Percentiles rank a stretch among this genome's conserved stretches.
Conservation (phyloP, 2,329 filamentous ascomycete genomes). For the Cadophora sp. region DNA sequence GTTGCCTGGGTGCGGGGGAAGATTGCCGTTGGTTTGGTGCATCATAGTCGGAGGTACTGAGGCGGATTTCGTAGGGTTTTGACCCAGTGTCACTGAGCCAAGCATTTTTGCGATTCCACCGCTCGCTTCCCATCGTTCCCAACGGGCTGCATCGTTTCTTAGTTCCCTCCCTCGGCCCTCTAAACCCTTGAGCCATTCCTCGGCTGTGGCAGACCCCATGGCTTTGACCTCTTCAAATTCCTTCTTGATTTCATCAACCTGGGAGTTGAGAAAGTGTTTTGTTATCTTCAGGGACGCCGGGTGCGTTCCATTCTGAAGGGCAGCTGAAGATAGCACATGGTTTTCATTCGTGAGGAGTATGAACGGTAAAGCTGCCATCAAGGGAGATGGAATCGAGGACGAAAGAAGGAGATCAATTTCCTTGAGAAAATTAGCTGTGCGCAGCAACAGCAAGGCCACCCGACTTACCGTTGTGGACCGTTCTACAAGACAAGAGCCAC, state of each 20-base stretch:
- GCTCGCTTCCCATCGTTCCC: conserved; percentile 72
- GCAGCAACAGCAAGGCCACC: neutral
- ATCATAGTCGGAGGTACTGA: neutral
- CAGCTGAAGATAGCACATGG: conserved; percentile 63
- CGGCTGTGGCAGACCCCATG: conserved; percentile 71
- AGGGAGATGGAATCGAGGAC: conserved; percentile 61
- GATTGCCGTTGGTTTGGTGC: conserved; percentile 23
- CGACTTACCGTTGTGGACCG: conserved; percentile 68
- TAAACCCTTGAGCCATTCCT: conserved; percentile 83
- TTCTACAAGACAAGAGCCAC: conserved; percentile 68
- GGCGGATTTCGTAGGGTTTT: conserved; percentile 9
- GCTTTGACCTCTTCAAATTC: conserved; percentile 69
- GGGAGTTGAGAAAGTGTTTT: conserved; percentile 70
- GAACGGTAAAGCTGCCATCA: conserved; percentile 74
- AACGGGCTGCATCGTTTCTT: conserved; percentile 68
- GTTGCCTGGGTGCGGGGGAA: conserved; percentile 23
- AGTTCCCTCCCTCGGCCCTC: conserved; percentile 65
- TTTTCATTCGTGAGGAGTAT: conserved; percentile 67
- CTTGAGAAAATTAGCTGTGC: conserved; percentile 53
- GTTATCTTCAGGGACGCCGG: conserved; percentile 58
- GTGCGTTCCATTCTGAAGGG: conserved; percentile 59
- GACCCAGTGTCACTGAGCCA: conserved; percentile 21
- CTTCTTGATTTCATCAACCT: conserved; percentile 66
- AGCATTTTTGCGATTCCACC: conserved; percentile 40
- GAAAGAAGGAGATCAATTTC: conserved; percentile 74